Evolutionary conservation across 495 filamentous ascomycete genomes (phyloP), one percentile per base, ranked within the genome.

Genomic region (Penicillium daleae): DNA sequence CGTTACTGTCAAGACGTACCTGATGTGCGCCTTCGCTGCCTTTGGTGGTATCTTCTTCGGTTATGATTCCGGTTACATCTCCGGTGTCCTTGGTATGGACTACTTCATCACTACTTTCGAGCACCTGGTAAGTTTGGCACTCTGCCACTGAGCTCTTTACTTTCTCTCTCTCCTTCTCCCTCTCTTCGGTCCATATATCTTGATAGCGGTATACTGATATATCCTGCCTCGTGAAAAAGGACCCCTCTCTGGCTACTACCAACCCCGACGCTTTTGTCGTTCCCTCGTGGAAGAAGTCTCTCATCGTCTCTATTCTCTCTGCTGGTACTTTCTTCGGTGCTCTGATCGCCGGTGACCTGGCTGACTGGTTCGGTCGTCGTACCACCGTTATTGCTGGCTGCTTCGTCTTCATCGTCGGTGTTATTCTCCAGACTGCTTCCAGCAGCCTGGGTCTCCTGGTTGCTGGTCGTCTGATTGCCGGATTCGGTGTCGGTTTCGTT

Each of bases 321-420:
- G 83, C 81, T 66, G 89, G 89, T 67, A 92, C 89, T 60, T 91
- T 92, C 83, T 88, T 91, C 63, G 89, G 89, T 64, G 87, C 89
- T 59, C 71, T 92, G 57, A 81, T 90, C 51, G 88, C 86, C 29
- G 89, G 87, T 76, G 85, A 89, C 64, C 61, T 90, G 37, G 88
- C 89, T 57, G 89, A 92, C 66, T 82, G 76, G 74, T 80, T 87
- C 49, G 89, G 89, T 65, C 87, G 89, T 71, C 86, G 87, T 37
- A 83, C 78, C 46, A 91, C 88, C 32, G 83, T 92, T 72, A 87
- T 92, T 61, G 31, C 73, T 13, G 88, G 89, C 44, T 91, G 89
- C 66, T 21, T 68, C 4, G 75, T 91, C 70, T 92, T 89, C 80
- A 78, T 82, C 21, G 50, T 88, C 52, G 89, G 89, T 75, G 82